Conservation (phyloP, 73 alveolate genomes). For the Uronychia setigera region DNA sequence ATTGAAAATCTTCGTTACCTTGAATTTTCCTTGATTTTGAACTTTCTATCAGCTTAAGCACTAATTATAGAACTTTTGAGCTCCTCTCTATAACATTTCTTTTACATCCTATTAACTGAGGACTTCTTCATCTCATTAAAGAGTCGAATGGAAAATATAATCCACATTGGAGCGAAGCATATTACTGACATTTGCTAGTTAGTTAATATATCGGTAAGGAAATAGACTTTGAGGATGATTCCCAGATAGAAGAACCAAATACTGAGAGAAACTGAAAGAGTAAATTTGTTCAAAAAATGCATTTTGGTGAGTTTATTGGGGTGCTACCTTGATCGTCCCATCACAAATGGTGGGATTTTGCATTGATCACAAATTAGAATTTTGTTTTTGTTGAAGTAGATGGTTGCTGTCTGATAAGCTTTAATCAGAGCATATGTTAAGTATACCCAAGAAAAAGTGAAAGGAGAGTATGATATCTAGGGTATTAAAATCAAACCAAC, state of each 20-base stretch:
- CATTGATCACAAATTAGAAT: too few species aligned
- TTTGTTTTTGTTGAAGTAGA: not conserved
- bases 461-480: not conserved
- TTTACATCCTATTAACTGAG: not conserved
- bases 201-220: not conserved
- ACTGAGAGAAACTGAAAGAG: not conserved
- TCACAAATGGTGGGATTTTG: not conserved
- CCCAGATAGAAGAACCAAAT: not conserved
- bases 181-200: not conserved
- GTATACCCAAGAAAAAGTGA: not conserved
- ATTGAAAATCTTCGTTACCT: too few species aligned
- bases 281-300: too few species aligned
- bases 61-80: not conserved
- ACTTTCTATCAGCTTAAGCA: not conserved
- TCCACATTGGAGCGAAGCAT: not conserved
- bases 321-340: not conserved
- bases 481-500: too few species aligned
- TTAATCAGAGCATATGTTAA: not conserved
- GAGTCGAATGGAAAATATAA: not conserved
- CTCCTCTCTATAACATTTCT: not conserved
- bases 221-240: not conserved
- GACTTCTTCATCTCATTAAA: not conserved
- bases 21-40: too few species aligned
- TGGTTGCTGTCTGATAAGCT: not conserved
- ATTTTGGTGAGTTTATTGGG: not conserved